Evolutionary conservation across 2,329 filamentous ascomycete genomes (phyloP).

Genomic region (Penicillium hesseltinei): DNA sequence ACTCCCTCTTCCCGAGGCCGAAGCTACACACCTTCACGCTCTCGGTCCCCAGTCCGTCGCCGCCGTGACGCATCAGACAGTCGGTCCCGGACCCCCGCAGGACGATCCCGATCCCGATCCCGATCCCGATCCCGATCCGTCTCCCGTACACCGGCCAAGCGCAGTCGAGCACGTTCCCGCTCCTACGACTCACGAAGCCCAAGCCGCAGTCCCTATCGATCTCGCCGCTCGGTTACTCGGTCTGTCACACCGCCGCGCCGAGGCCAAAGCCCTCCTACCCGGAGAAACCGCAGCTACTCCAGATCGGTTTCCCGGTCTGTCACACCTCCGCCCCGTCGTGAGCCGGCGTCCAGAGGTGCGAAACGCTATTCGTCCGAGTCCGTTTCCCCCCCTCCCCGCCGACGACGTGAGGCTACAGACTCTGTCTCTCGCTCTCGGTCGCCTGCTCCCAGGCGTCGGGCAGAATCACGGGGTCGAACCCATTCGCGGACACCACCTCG

Average conservation of each 20-base stretch:
- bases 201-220: conserved; percentile 19
- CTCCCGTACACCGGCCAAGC: conserved; percentile 33
- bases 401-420: conserved; percentile 22
- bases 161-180: conserved; percentile 25
- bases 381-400: conserved; percentile 30
- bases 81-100: conserved; percentile 31
- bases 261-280: conserved; percentile 17
- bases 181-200: conserved; percentile 23
- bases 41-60: conserved; percentile 36
- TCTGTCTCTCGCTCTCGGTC: conserved; percentile 25
- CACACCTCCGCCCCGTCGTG: conserved; percentile 22
- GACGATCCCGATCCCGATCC: conserved; percentile 7
- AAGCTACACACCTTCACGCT: conserved; percentile 38
- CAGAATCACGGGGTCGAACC: conserved; percentile 22
- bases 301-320: conserved; percentile 33
- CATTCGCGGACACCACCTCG: conserved; percentile 25
- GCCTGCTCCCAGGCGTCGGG: conserved; percentile 21
- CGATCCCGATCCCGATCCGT: conserved; percentile 17
- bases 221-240: conserved; percentile 32
- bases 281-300: conserved; percentile 31
- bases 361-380: conserved; percentile 27
- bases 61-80: conserved; percentile 35
- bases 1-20: conserved; percentile 34
- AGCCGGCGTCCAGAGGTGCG: conserved; percentile 11
- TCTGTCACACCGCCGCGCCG: conserved; percentile 28